Evolutionary conservation across 805 yeast genomes (phyloP), one percentile per base, ranked within the genome.

Genomic region (Starmera quercuum): DNA sequence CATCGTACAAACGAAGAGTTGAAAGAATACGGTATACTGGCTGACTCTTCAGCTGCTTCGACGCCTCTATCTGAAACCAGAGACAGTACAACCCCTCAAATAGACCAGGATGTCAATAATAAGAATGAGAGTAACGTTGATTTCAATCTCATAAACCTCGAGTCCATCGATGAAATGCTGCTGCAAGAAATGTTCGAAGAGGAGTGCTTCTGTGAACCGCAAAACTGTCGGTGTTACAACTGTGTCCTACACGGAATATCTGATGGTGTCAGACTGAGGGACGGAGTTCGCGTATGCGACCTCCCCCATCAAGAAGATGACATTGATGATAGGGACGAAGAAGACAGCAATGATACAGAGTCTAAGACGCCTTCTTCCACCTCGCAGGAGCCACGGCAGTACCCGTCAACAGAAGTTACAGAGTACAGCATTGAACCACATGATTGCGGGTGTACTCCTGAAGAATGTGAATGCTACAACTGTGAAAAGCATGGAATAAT

Each of bases 1-100:
- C 56, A 51, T 35, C 38, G 54, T 35, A 46, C 51, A 1, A 49
- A 43, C 17, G 49, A 49, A 26, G 56, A 51, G 20, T 28, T 51
- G 17, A 39, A 28, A 27, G 40, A 32, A 2, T 43, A 46, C 32
- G 55, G 55, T 2, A 35, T 51, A 4, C 22, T 51, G 20, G 47
- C 31, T 7, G 29, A 38, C 6, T 41, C 50, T 13, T 38, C 45
- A 13, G 26, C 44, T 1, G 35, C 28, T 2, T 39, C 45, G 6
- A 46, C 47, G 1, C 45, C 49, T n/a, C 21, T 19, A 21, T 21
- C 37, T 8, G 29, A 24, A 16, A 10, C 10, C 14, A 13, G 24
- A 9, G 24, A 31, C 7, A 25, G 17, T 13, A 18, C 26, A 13
- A 16, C 11, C 10, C 7, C 20, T 18, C 5, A 26, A n/a, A 13